Evolutionary conservation across 108 stramenopile species (phyloP).

Genomic region (Pseudonitzschia multiseries): DNA sequence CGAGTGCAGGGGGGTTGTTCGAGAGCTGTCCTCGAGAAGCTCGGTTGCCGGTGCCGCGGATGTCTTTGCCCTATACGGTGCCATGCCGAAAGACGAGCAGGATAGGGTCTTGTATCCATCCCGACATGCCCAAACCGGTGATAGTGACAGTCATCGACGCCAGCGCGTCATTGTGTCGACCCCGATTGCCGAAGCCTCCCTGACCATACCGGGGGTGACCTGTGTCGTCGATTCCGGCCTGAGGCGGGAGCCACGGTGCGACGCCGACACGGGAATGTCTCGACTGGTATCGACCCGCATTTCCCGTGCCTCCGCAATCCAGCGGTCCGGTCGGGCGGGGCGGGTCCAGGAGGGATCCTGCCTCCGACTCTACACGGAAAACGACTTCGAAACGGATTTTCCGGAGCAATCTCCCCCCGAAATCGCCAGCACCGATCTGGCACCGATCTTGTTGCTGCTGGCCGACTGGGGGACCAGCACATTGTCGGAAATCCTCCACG

Average conservation of each 20-base stretch:
- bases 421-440: conserved; percentile 68
- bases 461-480: conserved; percentile 72
- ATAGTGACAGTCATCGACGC: neutral
- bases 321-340: conserved; percentile 87
- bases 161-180: conserved; percentile 77
- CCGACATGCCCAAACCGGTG: neutral
- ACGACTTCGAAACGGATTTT: conserved; percentile 42
- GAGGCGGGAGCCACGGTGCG: conserved; percentile 66
- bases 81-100: conserved; percentile 67
- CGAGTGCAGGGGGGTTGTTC: conserved; percentile 72
- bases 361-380: conserved; percentile 68
- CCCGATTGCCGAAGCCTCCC: conserved; percentile 84
- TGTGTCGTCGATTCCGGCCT: conserved; percentile 85
- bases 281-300: conserved; percentile 59
- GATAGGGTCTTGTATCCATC: conserved; percentile 55
- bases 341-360: conserved; percentile 80
- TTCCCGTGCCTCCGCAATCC: conserved; percentile 69
- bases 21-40: conserved; percentile 40
- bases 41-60: conserved; percentile 28
- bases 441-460: conserved; percentile 68
- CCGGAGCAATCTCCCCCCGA: conserved; percentile 57
- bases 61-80: conserved; percentile 67
- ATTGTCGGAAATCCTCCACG: conserved; percentile 62
- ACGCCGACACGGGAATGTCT: conserved; percentile 71
- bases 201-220: conserved; percentile 78